Conservation (phyloP, 169 alveolate species). For the Plasmodium coatneyi region DNA sequence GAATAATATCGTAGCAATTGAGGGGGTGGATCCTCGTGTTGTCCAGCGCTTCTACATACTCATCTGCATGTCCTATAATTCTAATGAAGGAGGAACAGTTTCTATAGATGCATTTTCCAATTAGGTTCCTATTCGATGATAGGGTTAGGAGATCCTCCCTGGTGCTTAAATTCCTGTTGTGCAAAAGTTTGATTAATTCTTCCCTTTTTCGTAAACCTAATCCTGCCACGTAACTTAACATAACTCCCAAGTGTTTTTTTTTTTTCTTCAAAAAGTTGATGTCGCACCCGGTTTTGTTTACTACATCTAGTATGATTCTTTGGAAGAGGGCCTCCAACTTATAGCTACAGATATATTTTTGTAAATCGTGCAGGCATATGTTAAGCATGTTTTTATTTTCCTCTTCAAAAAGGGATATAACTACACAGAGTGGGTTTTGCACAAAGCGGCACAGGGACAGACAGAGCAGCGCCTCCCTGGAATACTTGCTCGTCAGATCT, state of each 20-base stretch:
- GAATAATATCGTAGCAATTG: constrained; percentile 79
- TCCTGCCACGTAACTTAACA: constrained; percentile 42
- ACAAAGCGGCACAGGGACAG: constrained; percentile 78
- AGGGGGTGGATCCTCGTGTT: constrained; percentile 85
- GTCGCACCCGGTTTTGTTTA: constrained; percentile 67
- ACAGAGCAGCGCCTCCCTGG: constrained; percentile 59
- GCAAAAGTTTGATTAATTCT: constrained; percentile 53
- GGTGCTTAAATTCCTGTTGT: constrained; percentile 39
- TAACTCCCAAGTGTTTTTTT: constrained; percentile 51
- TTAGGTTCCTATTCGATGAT: constrained; percentile 29
- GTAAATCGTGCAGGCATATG: constrained; percentile 84
- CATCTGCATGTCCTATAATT: constrained; percentile 47
- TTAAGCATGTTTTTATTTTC: constrained; percentile 78
- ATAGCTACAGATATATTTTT: constrained; percentile 77
- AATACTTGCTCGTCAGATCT: constrained; percentile 32
- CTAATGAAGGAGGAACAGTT: constrained; percentile 83
- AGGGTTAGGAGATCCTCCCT: constrained; percentile 47
- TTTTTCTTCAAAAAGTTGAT: constrained; percentile 55
- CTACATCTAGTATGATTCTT: constrained; percentile 50
- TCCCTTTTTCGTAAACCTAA: constrained; percentile 64
- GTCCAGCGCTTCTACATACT: constrained; percentile 77
- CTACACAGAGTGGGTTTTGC: constrained; percentile 80
- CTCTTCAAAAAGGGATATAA: constrained; percentile 80
- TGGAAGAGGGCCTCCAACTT: constrained; percentile 28
- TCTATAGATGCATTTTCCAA: constrained; percentile 79